These are phyloP conservation scores for Lagenidium giganteum DNA, from an alignment of 352 stramenopile genomes.

Conservation along the genomic window DNA sequence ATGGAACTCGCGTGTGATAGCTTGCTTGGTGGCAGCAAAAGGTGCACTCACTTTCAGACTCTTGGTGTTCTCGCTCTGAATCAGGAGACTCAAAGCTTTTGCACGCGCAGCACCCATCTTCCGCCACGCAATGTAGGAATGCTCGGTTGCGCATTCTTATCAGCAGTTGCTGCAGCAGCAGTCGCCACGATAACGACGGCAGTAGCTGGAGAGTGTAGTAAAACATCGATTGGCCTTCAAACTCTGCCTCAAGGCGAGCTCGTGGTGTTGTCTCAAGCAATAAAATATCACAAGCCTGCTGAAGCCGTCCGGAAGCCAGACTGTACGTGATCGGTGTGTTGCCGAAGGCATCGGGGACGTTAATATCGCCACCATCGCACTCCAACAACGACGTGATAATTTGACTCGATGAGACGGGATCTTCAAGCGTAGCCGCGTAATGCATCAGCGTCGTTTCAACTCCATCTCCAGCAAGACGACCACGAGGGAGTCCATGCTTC, in stretches of 20 bases:
- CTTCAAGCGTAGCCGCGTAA: conserved; percentile 35
- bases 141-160: conserved; percentile 20
- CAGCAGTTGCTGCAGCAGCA: conserved; percentile 30
- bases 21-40: conserved; percentile 41
- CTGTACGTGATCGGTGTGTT: conserved; percentile 44
- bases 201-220: conserved; percentile 59
- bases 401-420: conserved; percentile 8
- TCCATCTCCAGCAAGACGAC: conserved; percentile 44
- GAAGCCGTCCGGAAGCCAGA: conserved; percentile 21
- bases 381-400: conserved; percentile 24
- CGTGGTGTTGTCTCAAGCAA: conserved; percentile 26
- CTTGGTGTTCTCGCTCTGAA: no score
- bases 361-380: conserved; percentile 27
- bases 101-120: conserved; percentile 30
- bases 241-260: conserved; percentile 43
- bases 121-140: conserved; percentile 41
- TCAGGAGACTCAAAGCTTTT: conserved; percentile 48
- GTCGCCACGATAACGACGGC: conserved; percentile 38
- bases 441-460: conserved; percentile 43
- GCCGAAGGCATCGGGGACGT: conserved; percentile 46
- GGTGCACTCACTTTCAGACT: conserved; percentile 17
- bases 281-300: conserved; percentile 31
- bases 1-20: conserved; percentile 29
- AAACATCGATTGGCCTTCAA: conserved; percentile 53
- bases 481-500: conserved; percentile 16